These are phyloP conservation scores for Saccharomycopsis fermentans DNA, from an alignment of 805 yeast genomes.

Conservation along the genomic window DNA sequence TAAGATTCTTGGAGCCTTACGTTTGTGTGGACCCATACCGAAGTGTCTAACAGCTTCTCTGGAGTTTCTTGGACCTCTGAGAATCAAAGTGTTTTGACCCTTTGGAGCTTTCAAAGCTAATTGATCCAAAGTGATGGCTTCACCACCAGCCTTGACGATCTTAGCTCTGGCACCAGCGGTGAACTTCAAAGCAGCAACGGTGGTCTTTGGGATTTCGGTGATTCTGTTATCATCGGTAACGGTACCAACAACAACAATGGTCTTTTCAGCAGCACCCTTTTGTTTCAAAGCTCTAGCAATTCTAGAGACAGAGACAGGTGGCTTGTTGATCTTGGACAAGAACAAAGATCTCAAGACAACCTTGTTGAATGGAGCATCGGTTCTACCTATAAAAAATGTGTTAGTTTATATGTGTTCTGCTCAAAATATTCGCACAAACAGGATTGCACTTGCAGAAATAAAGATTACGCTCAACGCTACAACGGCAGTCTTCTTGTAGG, in stretches of 20 bases:
- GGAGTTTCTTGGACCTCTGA: constrained; percentile 98
- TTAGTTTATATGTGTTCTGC: constrained; percentile 36
- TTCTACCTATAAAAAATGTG: constrained; percentile 64
- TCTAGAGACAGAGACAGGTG: constrained; percentile 96
- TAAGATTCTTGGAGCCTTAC: constrained; percentile 96
- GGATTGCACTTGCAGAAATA: constrained; percentile 32
- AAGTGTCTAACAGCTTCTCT: constrained; percentile 99
- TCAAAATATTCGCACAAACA: constrained; percentile 33
- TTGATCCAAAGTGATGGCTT: constrained; percentile 98
- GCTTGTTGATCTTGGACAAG: constrained; percentile 98
- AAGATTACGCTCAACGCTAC: constrained; percentile 15
- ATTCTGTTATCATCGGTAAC: constrained; percentile 97
- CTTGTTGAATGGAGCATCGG: constrained; percentile 98
- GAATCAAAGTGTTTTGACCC: constrained; percentile 95
- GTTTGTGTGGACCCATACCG: constrained; percentile 99
- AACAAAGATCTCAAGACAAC: constrained; percentile 87
- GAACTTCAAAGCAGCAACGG: constrained; percentile 98
- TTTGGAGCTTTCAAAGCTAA: constrained; percentile 98
- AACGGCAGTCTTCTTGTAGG: not conserved
- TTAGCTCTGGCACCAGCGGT: constrained; percentile 98
- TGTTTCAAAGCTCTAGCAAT: constrained; percentile 74
- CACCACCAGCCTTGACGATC: constrained; percentile 98
- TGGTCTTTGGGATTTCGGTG: constrained; percentile 88
- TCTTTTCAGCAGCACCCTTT: constrained; percentile 81
- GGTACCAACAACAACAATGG: constrained; percentile 97